phyloP scores from a whole-genome alignment of 129 eudicot genomes.

The Kitagawia praeruptora region DNA sequence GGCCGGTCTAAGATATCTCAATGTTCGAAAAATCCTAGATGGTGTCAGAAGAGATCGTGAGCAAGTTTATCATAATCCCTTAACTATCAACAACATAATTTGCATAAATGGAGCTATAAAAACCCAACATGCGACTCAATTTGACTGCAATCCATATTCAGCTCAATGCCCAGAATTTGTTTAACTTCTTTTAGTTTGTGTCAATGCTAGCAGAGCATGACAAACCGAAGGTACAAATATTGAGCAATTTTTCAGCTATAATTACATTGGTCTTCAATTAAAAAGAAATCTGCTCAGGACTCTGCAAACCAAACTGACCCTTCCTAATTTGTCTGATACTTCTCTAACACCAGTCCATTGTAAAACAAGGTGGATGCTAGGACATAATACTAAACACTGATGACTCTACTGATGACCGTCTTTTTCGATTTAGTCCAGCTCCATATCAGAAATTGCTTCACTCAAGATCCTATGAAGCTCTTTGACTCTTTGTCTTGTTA shows the following conservation, averaged over 20 bases:
- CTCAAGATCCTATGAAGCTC: conserved; percentile 63
- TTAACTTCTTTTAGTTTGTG: background rate
- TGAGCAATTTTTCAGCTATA: background rate
- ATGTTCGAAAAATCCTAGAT: no score
- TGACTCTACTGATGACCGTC: no score
- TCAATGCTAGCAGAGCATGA: background rate
- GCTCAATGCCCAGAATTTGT: background rate
- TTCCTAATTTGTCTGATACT: background rate
- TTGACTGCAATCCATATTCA: background rate
- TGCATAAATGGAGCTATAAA: background rate
- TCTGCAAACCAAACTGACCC: background rate
- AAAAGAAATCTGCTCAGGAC: background rate
- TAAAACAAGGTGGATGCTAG: background rate
- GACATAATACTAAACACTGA: background rate
- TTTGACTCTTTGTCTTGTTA: conserved; percentile 70
- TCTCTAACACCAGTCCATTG: background rate
- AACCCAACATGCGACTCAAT: background rate
- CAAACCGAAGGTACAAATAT: background rate
- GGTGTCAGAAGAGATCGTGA: no score
- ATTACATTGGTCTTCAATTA: background rate
- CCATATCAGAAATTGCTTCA: conserved; percentile 82
- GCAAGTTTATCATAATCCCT: background rate
- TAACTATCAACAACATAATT: background rate
- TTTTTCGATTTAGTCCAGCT: conserved; percentile 41
- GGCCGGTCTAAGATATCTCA: no score